A percentile compares a stretch with the other conserved stretches of the same genome.
Conservation (phyloP, 2,329 filamentous ascomycete species). For the Aspergillus oerlinghausenensis region DNA sequence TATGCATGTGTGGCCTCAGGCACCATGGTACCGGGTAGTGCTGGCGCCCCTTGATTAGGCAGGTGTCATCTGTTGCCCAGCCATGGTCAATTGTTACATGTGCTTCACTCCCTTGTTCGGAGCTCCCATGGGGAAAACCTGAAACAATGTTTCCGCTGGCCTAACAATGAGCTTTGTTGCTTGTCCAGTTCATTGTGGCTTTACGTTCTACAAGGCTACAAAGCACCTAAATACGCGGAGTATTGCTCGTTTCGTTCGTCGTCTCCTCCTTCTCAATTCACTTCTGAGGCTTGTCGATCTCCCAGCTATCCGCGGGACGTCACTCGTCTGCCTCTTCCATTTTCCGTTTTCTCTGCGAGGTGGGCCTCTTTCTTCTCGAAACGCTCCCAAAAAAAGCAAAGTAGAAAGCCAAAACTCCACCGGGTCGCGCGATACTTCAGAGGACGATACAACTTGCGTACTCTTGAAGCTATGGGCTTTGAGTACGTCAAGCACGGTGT, state of each 20-base stretch:
- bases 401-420: background rate
- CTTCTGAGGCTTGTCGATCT: background rate
- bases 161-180: background rate
- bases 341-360: background rate
- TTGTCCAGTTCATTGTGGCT: background rate
- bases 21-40: no score
- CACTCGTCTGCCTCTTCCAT: background rate
- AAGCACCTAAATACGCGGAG: background rate
- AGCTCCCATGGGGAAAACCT: background rate
- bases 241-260: background rate
- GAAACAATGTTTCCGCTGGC: background rate
- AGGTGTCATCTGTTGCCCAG: background rate
- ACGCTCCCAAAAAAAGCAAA: background rate
- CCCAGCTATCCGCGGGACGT: background rate
- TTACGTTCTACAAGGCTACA: no score
- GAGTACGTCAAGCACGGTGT: no score
- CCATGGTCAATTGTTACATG: background rate
- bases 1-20: background rate
- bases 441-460: background rate
- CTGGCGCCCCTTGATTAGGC: background rate
- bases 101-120: background rate
- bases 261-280: background rate
- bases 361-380: background rate
- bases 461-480: background rate
- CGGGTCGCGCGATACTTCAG: background rate